A percentile compares a stretch with the other conserved stretches of the same genome.
Evolutionary conservation across 768 basidiomycete genomes (phyloP).

Genomic region (Russula virescens): DNA sequence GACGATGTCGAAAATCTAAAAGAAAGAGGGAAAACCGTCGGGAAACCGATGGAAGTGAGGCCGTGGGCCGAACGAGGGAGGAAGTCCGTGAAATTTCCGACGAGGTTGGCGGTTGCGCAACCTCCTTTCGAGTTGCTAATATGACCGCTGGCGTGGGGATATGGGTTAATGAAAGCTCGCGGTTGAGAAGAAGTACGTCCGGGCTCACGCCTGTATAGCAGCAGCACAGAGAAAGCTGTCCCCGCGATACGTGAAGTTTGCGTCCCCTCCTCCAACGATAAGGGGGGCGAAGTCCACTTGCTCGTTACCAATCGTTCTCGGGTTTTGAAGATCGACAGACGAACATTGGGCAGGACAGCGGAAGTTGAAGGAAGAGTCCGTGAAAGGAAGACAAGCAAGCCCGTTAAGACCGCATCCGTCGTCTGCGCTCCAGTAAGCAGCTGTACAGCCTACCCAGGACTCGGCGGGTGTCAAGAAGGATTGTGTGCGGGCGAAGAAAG

Average conservation of each 20-base stretch:
- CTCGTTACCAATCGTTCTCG: slow-evolving; percentile 62
- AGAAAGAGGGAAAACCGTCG: slow-evolving; percentile 66
- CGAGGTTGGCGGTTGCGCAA: slow-evolving; percentile 63
- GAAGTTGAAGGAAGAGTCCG: slow-evolving; percentile 58
- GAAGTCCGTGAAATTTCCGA: slow-evolving; percentile 71
- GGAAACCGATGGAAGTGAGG: slow-evolving; percentile 67
- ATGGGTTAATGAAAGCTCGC: background rate
- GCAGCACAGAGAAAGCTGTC: slow-evolving; percentile 84
- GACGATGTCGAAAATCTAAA: slow-evolving; percentile 49
- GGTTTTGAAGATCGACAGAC: slow-evolving; percentile 60
- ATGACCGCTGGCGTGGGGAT: slow-evolving; percentile 46
- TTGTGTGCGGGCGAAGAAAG: slow-evolving; percentile 67
- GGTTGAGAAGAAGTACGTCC: background rate
- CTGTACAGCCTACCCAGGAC: slow-evolving; percentile 61
- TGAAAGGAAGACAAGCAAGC: slow-evolving; percentile 55
- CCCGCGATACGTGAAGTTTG: slow-evolving; percentile 64
- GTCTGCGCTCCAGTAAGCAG: slow-evolving; percentile 63
- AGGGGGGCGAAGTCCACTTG: slow-evolving; percentile 65
- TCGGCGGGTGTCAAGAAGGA: slow-evolving; percentile 63
- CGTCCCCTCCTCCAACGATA: slow-evolving; percentile 82
- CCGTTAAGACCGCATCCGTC: slow-evolving; percentile 75
- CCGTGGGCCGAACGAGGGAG: slow-evolving; percentile 54
- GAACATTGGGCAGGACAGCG: slow-evolving; percentile 75
- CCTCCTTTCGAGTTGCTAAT: slow-evolving; percentile 63
- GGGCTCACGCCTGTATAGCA: slow-evolving; percentile 68